These are phyloP conservation scores for Penicillium turbatum DNA, from an alignment of 495 filamentous ascomycete genomes.

Conservation along the genomic window DNA sequence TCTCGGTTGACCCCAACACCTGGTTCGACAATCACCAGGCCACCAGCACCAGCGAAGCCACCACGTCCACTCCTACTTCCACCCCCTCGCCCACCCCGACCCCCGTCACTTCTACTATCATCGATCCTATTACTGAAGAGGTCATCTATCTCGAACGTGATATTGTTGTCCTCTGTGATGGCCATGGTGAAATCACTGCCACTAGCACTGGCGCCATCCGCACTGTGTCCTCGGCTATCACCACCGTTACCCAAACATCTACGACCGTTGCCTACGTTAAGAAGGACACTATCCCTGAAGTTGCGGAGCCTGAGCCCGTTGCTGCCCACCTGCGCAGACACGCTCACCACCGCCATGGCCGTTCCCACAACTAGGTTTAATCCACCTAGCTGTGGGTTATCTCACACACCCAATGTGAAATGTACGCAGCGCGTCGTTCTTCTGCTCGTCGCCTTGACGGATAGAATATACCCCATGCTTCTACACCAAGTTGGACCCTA, in stretches of 20 bases:
- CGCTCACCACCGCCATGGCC: constrained; percentile 28
- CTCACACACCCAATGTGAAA: background rate
- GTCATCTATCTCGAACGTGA: constrained; percentile 37
- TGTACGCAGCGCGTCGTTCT: constrained; percentile 15
- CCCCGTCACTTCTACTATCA: constrained; percentile 23
- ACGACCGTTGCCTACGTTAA: constrained; percentile 27
- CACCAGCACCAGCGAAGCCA: background rate
- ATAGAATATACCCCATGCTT: background rate
- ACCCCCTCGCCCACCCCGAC: constrained; percentile 24
- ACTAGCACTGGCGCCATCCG: constrained; percentile 22
- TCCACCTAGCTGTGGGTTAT: background rate
- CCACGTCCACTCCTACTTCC: constrained; percentile 15
- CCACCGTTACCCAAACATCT: constrained; percentile 18
- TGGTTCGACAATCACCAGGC: constrained; percentile 2
- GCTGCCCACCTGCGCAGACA: constrained; percentile 17
- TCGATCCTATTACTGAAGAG: constrained; percentile 30
- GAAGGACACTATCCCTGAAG: constrained; percentile 17
- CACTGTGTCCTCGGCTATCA: constrained; percentile 20
- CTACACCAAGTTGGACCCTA: background rate
- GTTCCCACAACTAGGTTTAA: constrained; percentile 19
- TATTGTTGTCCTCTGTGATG: constrained; percentile 35
- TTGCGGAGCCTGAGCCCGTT: constrained; percentile 13
- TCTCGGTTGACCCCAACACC: constrained; percentile 8
- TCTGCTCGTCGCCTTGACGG: background rate
- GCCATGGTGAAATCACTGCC: constrained; percentile 18